A percentile compares a stretch with the other conserved stretches of the same genome.
Evolutionary conservation across 176 grass and related monocot species (phyloP).

Genomic region (Saccharum officinarum): DNA sequence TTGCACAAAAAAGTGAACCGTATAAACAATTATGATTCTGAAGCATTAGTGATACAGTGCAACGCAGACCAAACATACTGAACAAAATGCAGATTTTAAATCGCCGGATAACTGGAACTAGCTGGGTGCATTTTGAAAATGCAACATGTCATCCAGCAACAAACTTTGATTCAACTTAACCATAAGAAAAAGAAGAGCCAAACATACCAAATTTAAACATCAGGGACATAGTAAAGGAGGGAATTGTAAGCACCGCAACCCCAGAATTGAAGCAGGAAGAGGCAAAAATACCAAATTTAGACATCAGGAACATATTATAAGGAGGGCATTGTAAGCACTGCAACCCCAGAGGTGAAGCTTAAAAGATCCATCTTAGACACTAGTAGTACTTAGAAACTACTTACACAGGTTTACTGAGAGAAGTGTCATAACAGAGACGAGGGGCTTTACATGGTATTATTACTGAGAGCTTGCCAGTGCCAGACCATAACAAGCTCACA

Average conservation of each 20-base stretch:
- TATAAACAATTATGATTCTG: background rate
- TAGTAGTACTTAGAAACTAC: background rate
- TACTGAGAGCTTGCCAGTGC: constrained; percentile 32
- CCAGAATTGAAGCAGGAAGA: background rate
- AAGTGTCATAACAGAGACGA: constrained; percentile 18
- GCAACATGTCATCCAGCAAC: background rate
- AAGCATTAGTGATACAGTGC: background rate
- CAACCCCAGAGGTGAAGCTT: background rate
- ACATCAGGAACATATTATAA: constrained; percentile 2
- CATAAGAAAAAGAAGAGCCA: background rate
- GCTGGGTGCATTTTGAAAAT: background rate
- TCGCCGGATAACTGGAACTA: background rate
- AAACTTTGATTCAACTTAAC: background rate
- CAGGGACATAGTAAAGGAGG: background rate
- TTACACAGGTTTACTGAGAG: constrained; percentile 14
- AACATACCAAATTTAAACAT: background rate
- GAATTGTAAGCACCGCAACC: background rate
- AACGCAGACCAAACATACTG: background rate
- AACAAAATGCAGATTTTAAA: background rate
- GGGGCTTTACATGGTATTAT: constrained; percentile 1
- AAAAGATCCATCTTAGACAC: background rate
- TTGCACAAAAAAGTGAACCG: background rate
- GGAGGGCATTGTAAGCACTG: background rate
- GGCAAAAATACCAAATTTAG: background rate
- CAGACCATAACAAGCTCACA: constrained; percentile 50